These are phyloP conservation scores for Rhizopus microsporus DNA, from an alignment of 371 early-diverging fungal species.

Conservation along the genomic window DNA sequence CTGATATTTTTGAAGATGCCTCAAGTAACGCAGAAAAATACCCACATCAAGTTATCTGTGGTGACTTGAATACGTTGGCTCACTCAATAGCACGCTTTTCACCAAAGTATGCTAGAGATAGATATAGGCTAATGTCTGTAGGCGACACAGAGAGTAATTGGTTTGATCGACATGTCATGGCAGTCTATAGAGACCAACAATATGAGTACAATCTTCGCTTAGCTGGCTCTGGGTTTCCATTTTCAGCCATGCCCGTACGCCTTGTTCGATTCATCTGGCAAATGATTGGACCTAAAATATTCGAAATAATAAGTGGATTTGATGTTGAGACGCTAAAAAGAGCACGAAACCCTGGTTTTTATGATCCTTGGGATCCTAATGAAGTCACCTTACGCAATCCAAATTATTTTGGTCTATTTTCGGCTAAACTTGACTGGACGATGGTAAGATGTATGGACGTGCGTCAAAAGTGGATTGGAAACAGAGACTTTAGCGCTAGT, in stretches of 20 bases:
- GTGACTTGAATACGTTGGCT: constrained; percentile 83
- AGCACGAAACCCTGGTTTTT: constrained; percentile 77
- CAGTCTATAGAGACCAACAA: constrained; percentile 25
- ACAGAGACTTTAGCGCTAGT: constrained; percentile 65
- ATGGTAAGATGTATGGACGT: constrained; percentile 65
- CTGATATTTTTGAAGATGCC: constrained; percentile 71
- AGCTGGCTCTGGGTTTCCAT: constrained; percentile 40
- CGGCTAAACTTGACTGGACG: constrained; percentile 81
- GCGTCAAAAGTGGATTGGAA: constrained; percentile 54
- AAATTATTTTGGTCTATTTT: constrained; percentile 62
- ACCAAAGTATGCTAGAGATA: constrained; percentile 64
- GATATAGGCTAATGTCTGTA: constrained; percentile 64
- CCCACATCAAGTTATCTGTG: constrained; percentile 74
- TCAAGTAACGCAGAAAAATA: constrained; percentile 26
- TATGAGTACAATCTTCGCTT: constrained; percentile 33
- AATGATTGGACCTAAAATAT: constrained; percentile 13
- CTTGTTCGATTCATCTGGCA: constrained; percentile 19
- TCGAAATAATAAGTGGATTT: constrained; percentile 41
- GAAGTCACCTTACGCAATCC: constrained; percentile 70
- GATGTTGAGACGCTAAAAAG: constrained; percentile 42
- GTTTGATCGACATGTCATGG: constrained; percentile 62
- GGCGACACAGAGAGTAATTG: constrained; percentile 74
- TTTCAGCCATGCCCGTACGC: constrained; percentile 20
- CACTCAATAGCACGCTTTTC: constrained; percentile 79
- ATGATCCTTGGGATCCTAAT: constrained; percentile 67